Evolutionary conservation across 202 grass and related monocot genomes (phyloP).

Genomic region (Brachypodium distachyon): DNA sequence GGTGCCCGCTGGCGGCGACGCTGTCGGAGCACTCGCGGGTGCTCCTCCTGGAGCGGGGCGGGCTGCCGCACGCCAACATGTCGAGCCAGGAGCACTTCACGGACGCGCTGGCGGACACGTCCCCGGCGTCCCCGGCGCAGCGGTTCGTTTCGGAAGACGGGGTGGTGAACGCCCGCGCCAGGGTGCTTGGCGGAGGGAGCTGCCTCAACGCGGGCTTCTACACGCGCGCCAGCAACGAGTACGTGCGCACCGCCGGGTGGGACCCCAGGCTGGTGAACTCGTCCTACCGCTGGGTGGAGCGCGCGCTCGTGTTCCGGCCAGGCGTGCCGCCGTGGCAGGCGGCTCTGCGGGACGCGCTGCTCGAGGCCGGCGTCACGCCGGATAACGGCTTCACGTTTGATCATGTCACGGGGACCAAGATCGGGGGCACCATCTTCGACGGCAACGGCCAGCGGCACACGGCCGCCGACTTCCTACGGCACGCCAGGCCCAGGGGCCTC

Average conservation of each 20-base stretch:
- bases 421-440: conserved; percentile 93
- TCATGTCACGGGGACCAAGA: conserved; percentile 84
- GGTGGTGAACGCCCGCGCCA: conserved; percentile 64
- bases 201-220: conserved; percentile 94
- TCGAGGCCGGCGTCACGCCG: conserved; percentile 68
- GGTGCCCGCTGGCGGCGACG: conserved; percentile 70
- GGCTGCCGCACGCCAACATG: conserved; percentile 63
- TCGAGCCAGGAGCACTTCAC: conserved; percentile 62
- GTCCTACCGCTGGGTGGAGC: conserved; percentile 87
- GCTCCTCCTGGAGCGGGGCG: conserved; percentile 63
- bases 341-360: conserved; percentile 65
- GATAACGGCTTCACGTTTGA: conserved; percentile 92
- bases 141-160: conserved; percentile 72
- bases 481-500: conserved; percentile 46
- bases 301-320: conserved; percentile 67
- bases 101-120: conserved; percentile 52
- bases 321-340: conserved; percentile 79
- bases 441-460: conserved; percentile 64
- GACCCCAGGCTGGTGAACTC: conserved; percentile 65
- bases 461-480: conserved; percentile 77
- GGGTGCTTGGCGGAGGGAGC: conserved; percentile 74
- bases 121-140: conserved; percentile 45
- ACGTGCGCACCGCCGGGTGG: conserved; percentile 65
- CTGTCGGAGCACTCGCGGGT: conserved; percentile 70
- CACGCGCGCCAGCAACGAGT: conserved; percentile 68